Evolutionary conservation across 73 alveolate genomes (phyloP).

Genomic region (Effrenium voratum): DNA sequence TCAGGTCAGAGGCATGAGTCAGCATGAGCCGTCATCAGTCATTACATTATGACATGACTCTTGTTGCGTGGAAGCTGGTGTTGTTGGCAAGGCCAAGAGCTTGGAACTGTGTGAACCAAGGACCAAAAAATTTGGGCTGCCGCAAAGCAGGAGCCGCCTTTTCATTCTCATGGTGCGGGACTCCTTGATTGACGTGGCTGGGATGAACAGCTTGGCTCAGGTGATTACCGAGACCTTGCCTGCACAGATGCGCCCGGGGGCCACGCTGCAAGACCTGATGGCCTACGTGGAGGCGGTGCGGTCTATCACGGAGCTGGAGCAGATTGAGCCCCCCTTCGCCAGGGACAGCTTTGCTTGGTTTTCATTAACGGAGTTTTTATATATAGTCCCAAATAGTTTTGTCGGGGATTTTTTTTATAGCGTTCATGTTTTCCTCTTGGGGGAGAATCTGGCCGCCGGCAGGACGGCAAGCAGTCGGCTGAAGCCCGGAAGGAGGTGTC

Average conservation of each 20-base stretch:
- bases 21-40: too few species aligned
- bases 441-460: neutral
- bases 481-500: neutral
- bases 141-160: slow-evolving; percentile 21
- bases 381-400: neutral
- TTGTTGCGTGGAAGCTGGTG: too few species aligned
- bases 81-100: too few species aligned
- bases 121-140: neutral
- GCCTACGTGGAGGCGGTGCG: neutral
- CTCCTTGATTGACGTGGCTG: slow-evolving; percentile 2
- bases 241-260: neutral
- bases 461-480: neutral
- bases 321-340: neutral
- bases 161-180: neutral
- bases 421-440: neutral
- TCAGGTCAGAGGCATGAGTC: too few species aligned
- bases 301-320: neutral
- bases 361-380: neutral
- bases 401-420: neutral
- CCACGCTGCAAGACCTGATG: neutral
- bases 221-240: neutral
- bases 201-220: neutral
- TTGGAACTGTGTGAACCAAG: too few species aligned
- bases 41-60: neutral
- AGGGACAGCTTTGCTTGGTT: neutral